phyloP scores from a whole-genome alignment of 2,329 filamentous ascomycete species.

The Sporothrix luriei region DNA sequence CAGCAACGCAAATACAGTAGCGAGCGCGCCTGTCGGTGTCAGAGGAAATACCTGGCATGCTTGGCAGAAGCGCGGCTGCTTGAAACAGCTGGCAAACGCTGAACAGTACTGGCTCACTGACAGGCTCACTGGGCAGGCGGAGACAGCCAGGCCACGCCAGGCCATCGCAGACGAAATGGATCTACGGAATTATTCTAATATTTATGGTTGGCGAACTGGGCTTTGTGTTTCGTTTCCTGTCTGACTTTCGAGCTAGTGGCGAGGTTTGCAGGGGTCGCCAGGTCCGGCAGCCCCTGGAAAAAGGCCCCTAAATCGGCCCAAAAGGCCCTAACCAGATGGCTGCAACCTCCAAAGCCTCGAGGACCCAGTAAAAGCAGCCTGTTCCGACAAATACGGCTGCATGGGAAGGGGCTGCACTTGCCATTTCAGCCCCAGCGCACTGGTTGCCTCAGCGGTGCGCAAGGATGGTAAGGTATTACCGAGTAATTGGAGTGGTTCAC shows the following conservation, averaged over 20 bases:
- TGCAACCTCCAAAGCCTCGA: background rate
- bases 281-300: background rate
- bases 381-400: constrained; percentile 15
- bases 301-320: constrained; percentile 1
- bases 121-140: background rate
- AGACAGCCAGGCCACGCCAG: background rate
- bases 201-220: background rate
- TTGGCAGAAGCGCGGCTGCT: constrained; percentile 4
- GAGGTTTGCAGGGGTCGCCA: constrained; percentile 12
- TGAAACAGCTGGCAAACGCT: constrained; percentile 25
- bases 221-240: background rate
- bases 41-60: constrained; percentile 21
- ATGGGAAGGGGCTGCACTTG: constrained; percentile 5
- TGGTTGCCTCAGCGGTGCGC: constrained; percentile 4
- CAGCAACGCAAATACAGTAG: background rate
- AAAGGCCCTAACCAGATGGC: constrained; percentile 4
- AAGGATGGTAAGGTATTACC: background rate
- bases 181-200: too few relatives aligned
- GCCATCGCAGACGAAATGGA: background rate
- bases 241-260: constrained; percentile 16
- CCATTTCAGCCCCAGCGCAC: constrained; percentile 9
- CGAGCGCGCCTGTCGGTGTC: background rate
- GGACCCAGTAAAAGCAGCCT: constrained; percentile 8
- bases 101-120: background rate
- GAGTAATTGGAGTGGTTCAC: background rate